A percentile compares a stretch with the other conserved stretches of the same genome.
These are phyloP conservation scores for Vitis cinerea DNA, from an alignment of 164 flowering plant species.

Conservation along the genomic window DNA sequence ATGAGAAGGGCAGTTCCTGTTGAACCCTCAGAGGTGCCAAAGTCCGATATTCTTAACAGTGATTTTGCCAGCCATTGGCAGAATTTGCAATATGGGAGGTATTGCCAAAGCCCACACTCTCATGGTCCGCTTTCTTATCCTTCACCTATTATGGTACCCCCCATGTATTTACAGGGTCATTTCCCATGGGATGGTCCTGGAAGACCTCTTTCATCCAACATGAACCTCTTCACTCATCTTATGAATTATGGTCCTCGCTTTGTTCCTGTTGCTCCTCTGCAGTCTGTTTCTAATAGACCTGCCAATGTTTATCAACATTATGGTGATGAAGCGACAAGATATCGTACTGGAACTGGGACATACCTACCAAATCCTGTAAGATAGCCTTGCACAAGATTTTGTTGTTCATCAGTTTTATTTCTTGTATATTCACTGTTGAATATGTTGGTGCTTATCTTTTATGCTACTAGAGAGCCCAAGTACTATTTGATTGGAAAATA, in stretches of 20 bases:
- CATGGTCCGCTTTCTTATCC: conserved; percentile 58
- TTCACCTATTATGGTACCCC: conserved; percentile 71
- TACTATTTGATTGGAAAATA: neutral
- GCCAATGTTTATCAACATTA: conserved; percentile 57
- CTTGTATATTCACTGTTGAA: neutral
- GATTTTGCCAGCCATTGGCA: conserved; percentile 86
- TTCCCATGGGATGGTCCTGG: conserved; percentile 91
- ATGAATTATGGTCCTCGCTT: conserved; percentile 64
- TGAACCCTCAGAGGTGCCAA: conserved; percentile 48
- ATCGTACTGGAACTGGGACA: conserved; percentile 97
- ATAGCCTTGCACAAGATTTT: conserved; percentile 5
- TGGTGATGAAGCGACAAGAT: conserved; percentile 80
- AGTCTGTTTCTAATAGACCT: conserved; percentile 62
- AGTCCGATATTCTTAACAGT: conserved; percentile 84
- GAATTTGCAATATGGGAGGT: conserved; percentile 82
- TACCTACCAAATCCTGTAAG: conserved; percentile 97
- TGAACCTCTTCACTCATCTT: conserved; percentile 56
- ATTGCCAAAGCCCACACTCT: conserved; percentile 63
- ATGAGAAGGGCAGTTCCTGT: conserved; percentile 25
- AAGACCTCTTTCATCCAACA: conserved; percentile 70
- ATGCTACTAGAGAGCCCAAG: neutral
- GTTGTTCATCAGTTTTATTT: neutral
- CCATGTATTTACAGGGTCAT: conserved; percentile 74
- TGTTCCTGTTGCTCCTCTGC: conserved; percentile 75
- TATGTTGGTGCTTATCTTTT: neutral